These are phyloP conservation scores for Diplodia corticola DNA, from an alignment of 2,329 filamentous ascomycete species.

Conservation along the genomic window DNA sequence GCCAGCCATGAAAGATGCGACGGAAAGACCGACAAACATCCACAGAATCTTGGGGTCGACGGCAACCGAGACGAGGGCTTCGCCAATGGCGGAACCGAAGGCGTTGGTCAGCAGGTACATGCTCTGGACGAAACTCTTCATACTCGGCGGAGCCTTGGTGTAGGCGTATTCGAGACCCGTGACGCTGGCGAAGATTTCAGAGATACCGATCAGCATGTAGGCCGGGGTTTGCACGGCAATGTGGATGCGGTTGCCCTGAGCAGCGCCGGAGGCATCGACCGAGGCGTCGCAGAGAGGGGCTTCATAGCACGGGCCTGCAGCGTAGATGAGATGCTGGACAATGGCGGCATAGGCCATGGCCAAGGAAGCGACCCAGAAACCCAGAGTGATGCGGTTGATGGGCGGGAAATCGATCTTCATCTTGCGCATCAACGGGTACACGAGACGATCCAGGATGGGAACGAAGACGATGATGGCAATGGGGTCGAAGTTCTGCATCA, in stretches of 20 bases:
- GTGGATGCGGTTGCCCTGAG: conserved; percentile 43
- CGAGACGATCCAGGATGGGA: conserved; percentile 44
- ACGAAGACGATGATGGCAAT: conserved; percentile 51
- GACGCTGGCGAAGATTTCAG: conserved; percentile 51
- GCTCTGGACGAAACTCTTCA: conserved; percentile 53
- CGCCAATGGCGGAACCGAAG: conserved; percentile 61
- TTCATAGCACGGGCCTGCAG: conserved; percentile 46
- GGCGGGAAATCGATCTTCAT: conserved; percentile 47
- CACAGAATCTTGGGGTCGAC: conserved; percentile 67
- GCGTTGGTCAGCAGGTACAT: conserved; percentile 63
- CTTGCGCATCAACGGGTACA: conserved; percentile 47
- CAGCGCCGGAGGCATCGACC: conserved; percentile 31
- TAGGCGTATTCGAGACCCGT: conserved; percentile 52
- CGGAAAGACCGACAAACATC: conserved; percentile 52
- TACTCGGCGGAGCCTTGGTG: conserved; percentile 49
- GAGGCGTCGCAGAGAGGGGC: conserved; percentile 38
- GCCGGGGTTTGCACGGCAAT: conserved; percentile 49
- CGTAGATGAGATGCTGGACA: conserved; percentile 60
- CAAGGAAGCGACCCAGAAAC: conserved; percentile 54
- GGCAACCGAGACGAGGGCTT: conserved; percentile 62
- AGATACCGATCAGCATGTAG: conserved; percentile 50
- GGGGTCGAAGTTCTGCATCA: conserved; percentile 51
- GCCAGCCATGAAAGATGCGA: conserved; percentile 35
- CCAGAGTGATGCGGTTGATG: conserved; percentile 56
- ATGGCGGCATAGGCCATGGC: conserved; percentile 58